Conservation (phyloP, 306 rosid species). For the Lagenaria siceraria region DNA sequence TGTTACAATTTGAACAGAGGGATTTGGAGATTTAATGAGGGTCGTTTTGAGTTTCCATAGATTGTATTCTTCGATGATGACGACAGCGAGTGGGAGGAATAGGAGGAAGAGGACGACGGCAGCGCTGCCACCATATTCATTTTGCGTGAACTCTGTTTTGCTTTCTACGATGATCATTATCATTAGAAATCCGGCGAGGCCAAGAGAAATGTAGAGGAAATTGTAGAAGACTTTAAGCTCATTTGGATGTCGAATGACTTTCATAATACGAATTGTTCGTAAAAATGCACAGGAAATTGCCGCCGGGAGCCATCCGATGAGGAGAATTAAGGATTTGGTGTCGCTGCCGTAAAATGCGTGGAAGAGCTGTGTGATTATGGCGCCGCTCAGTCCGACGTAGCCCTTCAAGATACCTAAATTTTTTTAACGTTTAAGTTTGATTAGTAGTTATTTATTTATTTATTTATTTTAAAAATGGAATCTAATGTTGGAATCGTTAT, state of each 20-base stretch:
- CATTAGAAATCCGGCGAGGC: slow-evolving; percentile 25
- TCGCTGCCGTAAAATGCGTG: slow-evolving; percentile 16
- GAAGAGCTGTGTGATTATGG: slow-evolving; percentile 23
- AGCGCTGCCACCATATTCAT: not conserved
- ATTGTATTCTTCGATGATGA: slow-evolving; percentile 9
- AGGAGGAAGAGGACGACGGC: slow-evolving; percentile 11
- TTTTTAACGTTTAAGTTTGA: not conserved
- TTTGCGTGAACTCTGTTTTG: not conserved
- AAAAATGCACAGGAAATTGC: slow-evolving; percentile 13
- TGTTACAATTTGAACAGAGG: not conserved
- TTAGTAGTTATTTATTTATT: too few relatives aligned
- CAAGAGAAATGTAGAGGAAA: slow-evolving; percentile 16
- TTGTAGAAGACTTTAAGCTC: slow-evolving; percentile 18
- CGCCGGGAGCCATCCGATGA: slow-evolving; percentile 26
- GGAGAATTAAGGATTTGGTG: slow-evolving; percentile 13
- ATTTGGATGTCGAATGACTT: slow-evolving; percentile 7
- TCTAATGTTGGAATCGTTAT: too few relatives aligned
- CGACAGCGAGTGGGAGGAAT: slow-evolving; percentile 15
- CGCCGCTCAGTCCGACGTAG: slow-evolving; percentile 38
- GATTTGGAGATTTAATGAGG: not conserved
- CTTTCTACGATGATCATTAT: slow-evolving; percentile 9
- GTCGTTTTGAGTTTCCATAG: not conserved
- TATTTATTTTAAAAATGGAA: too few relatives aligned
- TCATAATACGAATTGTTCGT: slow-evolving; percentile 10
- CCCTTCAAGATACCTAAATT: slow-evolving; percentile 47